Conservation (phyloP, 2,329 filamentous ascomycete genomes). For the Neofusicoccum laricinum region DNA sequence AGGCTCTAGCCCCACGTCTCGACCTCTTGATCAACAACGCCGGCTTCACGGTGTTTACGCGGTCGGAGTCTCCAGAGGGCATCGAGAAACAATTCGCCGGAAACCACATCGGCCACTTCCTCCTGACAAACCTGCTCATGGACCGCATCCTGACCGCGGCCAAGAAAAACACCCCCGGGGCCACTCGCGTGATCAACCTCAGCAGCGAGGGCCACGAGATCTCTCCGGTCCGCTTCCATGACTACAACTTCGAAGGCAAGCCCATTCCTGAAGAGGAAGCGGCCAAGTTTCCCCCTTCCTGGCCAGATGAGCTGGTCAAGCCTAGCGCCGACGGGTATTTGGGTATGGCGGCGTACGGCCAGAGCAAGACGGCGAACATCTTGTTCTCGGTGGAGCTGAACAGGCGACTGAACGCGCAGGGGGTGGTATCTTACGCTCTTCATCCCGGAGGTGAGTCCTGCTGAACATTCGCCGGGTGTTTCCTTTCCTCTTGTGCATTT, state of each 20-base stretch:
- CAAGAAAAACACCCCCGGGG: slow-evolving; percentile 13
- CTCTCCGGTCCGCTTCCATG: slow-evolving; percentile 20
- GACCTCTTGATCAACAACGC: slow-evolving; percentile 45
- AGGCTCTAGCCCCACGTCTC: slow-evolving; percentile 30
- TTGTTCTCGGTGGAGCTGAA: slow-evolving; percentile 27
- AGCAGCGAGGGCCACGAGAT: slow-evolving; percentile 23
- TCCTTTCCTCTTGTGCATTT: not conserved
- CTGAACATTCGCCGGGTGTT: too few relatives aligned
- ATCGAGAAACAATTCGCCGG: slow-evolving; percentile 47
- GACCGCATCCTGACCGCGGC: slow-evolving; percentile 37
- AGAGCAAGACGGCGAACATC: slow-evolving; percentile 27
- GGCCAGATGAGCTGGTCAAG: not conserved
- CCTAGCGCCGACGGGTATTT: slow-evolving; percentile 10
- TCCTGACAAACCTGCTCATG: slow-evolving; percentile 44
- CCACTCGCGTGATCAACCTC: slow-evolving; percentile 28
- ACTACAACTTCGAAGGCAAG: slow-evolving; percentile 20
- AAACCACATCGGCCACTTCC: slow-evolving; percentile 46
- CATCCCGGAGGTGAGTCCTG: slow-evolving; percentile 26
- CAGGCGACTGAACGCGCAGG: slow-evolving; percentile 23
- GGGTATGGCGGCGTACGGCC: slow-evolving; percentile 20
- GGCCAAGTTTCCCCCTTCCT: not conserved
- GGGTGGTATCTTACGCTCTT: slow-evolving; percentile 27
- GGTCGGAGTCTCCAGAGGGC: slow-evolving; percentile 35
- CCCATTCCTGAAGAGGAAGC: not conserved
- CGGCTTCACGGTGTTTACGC: slow-evolving; percentile 30